Conservation (phyloP, 2,329 filamentous ascomycete genomes). For the Monosporascus sp. region DNA sequence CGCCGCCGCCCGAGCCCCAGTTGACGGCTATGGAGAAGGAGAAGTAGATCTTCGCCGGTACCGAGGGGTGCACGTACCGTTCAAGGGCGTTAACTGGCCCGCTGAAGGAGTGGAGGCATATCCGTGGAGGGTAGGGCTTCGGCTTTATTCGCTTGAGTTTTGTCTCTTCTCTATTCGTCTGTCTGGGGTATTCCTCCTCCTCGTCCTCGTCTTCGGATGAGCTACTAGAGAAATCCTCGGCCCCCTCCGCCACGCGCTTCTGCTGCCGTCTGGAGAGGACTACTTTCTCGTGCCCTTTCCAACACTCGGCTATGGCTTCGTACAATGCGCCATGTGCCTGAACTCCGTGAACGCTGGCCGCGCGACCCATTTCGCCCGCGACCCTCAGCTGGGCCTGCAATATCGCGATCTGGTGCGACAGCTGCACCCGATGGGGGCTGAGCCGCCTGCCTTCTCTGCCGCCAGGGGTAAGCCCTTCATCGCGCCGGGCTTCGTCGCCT, state of each 20-base stretch:
- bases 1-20: slow-evolving; percentile 48
- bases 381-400: slow-evolving; percentile 65
- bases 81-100: slow-evolving; percentile 68
- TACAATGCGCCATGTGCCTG: slow-evolving; percentile 69
- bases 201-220: slow-evolving; percentile 34
- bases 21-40: slow-evolving; percentile 87
- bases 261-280: slow-evolving; percentile 56
- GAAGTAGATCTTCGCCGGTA: slow-evolving; percentile 76
- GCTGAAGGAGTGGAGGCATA: slow-evolving; percentile 93
- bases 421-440: slow-evolving; percentile 61
- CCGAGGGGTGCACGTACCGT: slow-evolving; percentile 68
- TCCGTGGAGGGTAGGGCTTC: slow-evolving; percentile 73
- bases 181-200: slow-evolving; percentile 20
- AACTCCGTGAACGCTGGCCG: slow-evolving; percentile 68
- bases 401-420: slow-evolving; percentile 63
- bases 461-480: slow-evolving; percentile 57
- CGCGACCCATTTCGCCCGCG: slow-evolving; percentile 60
- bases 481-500: slow-evolving; percentile 31
- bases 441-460: slow-evolving; percentile 64
- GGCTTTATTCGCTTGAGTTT: slow-evolving; percentile 20
- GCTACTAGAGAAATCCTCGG: slow-evolving; percentile 38
- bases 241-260: slow-evolving; percentile 41
- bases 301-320: slow-evolving; percentile 58
- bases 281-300: slow-evolving; percentile 65
- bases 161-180: slow-evolving; percentile 16